Evolutionary conservation across 2,329 filamentous ascomycete genomes (phyloP), one percentile per base, ranked within the genome.

Genomic region (Stemphylium lycopersici): DNA sequence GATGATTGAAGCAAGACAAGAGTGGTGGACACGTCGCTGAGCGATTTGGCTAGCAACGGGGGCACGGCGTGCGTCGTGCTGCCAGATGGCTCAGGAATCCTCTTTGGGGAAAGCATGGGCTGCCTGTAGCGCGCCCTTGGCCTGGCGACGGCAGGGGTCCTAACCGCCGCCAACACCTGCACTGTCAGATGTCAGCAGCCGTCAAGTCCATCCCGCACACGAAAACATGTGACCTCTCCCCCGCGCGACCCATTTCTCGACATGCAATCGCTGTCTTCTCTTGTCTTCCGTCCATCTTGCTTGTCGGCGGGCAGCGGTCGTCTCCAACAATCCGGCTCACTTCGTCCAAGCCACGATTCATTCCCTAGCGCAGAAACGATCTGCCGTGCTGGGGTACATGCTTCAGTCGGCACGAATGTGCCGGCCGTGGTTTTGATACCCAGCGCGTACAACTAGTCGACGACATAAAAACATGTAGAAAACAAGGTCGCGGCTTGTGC

Each of bases 211-310:
- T 31, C 29, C 12, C 29, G 29, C 29, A 34, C 52, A 47, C 51
- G 51, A 55, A 47, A 50, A 31, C 58, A 60, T 60, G 55, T 58
- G 48, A 58, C 55, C 18, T 18, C 34, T 32, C 10, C 16, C 16
- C 26, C 33, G 37, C 26, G 18, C 4, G 16, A 13, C 11, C 10
- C 2, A n/a, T 10, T 6, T 24, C 20, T 46, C 8, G 13, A 34
- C 7, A 20, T 13, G 32, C 26, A 18, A 11, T 12, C 12, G 38
- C 20, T 18, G 3, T 7, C 7, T n/a, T 22, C 11, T 29, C 26
- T 37, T 32, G 2, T 7, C 26, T 11, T 6, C 6, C 26, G n/a
- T n/a, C n/a, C n/a, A n/a, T 10, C 2, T 29, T 2, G 10, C 8
- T 29, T 11, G 10, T 29, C 26, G 8, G 22, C 22, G 4, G 22